phyloP scores from a whole-genome alignment of 768 basidiomycete genomes.

The Pulveroboletus sp. region DNA sequence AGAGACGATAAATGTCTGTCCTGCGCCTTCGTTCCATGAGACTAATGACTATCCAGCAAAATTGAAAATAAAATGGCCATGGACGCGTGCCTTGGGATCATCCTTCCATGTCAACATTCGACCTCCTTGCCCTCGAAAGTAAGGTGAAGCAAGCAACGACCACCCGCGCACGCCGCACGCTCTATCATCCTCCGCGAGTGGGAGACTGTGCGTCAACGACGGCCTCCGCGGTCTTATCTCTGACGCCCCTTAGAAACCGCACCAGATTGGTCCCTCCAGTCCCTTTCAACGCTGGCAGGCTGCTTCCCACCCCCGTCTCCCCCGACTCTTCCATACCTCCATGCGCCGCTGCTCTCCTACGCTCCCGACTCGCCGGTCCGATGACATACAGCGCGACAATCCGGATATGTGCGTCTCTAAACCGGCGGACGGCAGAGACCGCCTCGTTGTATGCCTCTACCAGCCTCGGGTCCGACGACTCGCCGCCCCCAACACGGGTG shows the following conservation, averaged over 20 bases:
- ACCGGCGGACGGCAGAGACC: slow-evolving; percentile 60
- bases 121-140: too few species aligned
- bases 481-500: slow-evolving; percentile 26
- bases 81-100: too few species aligned
- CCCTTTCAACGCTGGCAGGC: slow-evolving; percentile 44
- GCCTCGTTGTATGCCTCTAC: slow-evolving; percentile 59
- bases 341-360: not conserved
- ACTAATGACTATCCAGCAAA: too few species aligned
- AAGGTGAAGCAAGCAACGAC: too few species aligned
- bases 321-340: slow-evolving; percentile 1
- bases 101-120: too few species aligned
- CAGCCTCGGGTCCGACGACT: slow-evolving; percentile 27
- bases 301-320: slow-evolving; percentile 16
- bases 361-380: slow-evolving; percentile 46
- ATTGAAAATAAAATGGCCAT: too few species aligned
- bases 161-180: too few species aligned
- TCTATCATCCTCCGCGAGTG: too few species aligned
- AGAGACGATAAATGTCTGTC: too few species aligned
- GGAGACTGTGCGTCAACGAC: slow-evolving; percentile 9
- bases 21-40: too few species aligned
- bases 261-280: slow-evolving; percentile 79
- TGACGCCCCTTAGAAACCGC: slow-evolving; percentile 67
- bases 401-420: slow-evolving; percentile 73
- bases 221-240: slow-evolving; percentile 59
- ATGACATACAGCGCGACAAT: slow-evolving; percentile 75